Percentiles rank a stretch among this genome's conserved stretches.
Conservation (phyloP, 2,329 filamentous ascomycete species). For the Xylariaceae sp. region DNA sequence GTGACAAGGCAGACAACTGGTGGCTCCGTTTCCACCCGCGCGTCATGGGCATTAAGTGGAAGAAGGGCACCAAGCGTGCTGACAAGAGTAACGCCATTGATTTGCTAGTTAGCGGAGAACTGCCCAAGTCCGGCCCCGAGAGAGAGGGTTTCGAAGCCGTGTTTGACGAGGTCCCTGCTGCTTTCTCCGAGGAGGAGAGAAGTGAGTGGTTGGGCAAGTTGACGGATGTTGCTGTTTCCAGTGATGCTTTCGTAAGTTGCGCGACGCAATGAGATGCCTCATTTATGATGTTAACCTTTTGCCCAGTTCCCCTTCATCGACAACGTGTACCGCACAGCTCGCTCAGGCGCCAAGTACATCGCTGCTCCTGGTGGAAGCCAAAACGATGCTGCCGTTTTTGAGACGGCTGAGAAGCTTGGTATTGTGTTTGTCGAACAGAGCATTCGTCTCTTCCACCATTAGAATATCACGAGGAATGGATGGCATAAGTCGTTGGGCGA, state of each 20-base stretch:
- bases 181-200: conserved; percentile 82
- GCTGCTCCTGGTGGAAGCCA: conserved; percentile 89
- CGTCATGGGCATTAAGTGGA: conserved; percentile 87
- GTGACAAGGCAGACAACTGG: conserved; percentile 99
- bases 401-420: conserved; percentile 85
- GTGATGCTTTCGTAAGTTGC: conserved; percentile 87
- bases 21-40: conserved; percentile 98
- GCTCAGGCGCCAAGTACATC: conserved; percentile 93
- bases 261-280: no score
- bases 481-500: background rate
- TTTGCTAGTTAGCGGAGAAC: conserved; percentile 84
- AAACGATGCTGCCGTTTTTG: conserved; percentile 78
- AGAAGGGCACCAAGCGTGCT: conserved; percentile 92
- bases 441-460: conserved; percentile 93
- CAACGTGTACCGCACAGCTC: conserved; percentile 88
- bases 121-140: conserved; percentile 81
- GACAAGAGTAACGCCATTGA: conserved; percentile 99
- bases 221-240: conserved; percentile 78
- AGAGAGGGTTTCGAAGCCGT: conserved; percentile 81
- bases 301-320: conserved; percentile 94
- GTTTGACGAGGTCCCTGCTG: conserved; percentile 82
- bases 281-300: background rate
- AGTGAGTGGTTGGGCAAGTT: conserved; percentile 83
- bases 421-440: conserved; percentile 97
- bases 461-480: conserved; percentile 29